Conservation (phyloP, 805 yeast genomes). For the Saccharomycopsis babjevae region DNA sequence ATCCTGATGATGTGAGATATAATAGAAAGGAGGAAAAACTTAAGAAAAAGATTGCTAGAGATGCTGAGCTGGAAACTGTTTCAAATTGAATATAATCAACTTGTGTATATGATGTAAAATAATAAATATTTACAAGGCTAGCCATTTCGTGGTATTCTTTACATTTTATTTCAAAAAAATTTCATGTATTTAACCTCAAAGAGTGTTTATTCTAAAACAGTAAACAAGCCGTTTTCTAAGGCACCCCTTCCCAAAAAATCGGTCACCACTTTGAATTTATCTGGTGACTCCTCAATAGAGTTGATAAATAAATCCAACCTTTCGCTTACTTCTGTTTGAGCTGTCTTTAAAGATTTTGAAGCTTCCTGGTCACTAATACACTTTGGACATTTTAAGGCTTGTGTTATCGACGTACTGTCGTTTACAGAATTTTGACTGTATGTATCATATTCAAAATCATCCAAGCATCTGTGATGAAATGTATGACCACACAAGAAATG, state of each 20-base stretch:
- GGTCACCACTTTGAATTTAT: constrained; percentile 55
- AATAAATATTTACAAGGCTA: too few species aligned
- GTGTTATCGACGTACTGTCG: neutral
- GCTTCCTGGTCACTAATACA: constrained; percentile 69
- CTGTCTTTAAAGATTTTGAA: constrained; percentile 43
- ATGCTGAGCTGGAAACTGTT: neutral
- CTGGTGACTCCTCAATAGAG: constrained; percentile 38
- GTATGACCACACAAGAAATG: constrained; percentile 84
- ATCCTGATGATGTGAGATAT: constrained; percentile 69
- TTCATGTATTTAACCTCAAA: too few species aligned
- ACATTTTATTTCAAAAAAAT: neutral
- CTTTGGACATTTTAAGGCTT: constrained; percentile 50
- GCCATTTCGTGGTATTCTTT: neutral
- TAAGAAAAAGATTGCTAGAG: constrained; percentile 27
- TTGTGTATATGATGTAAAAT: too few species aligned
- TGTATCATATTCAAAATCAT: constrained; percentile 32
- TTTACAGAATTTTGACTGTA: constrained; percentile 16
- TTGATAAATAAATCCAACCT: constrained; percentile 53
- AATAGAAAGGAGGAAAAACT: constrained; percentile 53
- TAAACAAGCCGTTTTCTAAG: constrained; percentile 34
- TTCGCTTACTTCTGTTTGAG: constrained; percentile 53
- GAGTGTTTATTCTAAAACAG: neutral
- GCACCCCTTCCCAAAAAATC: constrained; percentile 87
- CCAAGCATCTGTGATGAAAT: constrained; percentile 72
- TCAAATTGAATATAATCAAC: neutral